A percentile compares a stretch with the other conserved stretches of the same genome.
These are phyloP conservation scores for Bipolaris gigantea DNA, from an alignment of 2,329 filamentous ascomycete species.

Conservation along the genomic window DNA sequence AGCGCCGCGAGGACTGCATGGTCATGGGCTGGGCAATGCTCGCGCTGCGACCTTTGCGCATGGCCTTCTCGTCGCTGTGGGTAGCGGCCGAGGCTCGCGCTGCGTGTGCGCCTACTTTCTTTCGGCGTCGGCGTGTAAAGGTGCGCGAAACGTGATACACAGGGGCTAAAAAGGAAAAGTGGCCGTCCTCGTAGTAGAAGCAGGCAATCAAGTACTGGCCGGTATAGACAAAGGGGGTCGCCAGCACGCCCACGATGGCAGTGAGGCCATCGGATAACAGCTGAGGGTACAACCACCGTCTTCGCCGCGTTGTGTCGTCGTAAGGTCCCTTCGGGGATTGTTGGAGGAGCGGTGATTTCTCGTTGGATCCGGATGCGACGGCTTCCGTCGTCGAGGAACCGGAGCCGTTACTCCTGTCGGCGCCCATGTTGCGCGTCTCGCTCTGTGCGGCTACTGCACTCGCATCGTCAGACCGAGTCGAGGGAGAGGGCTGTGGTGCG, in stretches of 20 bases:
- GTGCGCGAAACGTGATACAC: slow-evolving; percentile 64
- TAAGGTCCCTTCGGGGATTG: slow-evolving; percentile 30
- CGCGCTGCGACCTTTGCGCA: slow-evolving; percentile 35
- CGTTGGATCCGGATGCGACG: slow-evolving; percentile 52
- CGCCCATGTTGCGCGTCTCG: slow-evolving; percentile 39
- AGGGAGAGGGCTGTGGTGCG: slow-evolving; percentile 27
- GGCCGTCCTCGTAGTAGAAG: slow-evolving; percentile 80
- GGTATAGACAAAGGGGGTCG: slow-evolving; percentile 77
- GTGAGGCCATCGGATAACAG: slow-evolving; percentile 72
- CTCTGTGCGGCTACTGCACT: slow-evolving; percentile 34
- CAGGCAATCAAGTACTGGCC: slow-evolving; percentile 80
- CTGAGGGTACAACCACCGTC: slow-evolving; percentile 61
- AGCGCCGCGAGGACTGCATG: slow-evolving; percentile 42
- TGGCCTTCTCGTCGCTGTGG: slow-evolving; percentile 34
- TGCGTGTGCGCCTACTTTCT: slow-evolving; percentile 33
- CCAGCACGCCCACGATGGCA: slow-evolving; percentile 74
- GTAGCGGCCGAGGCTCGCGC: slow-evolving; percentile 31
- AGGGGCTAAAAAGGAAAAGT: slow-evolving; percentile 76
- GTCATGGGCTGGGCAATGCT: slow-evolving; percentile 26
- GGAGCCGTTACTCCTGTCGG: slow-evolving; percentile 21
- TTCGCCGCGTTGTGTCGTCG: slow-evolving; percentile 41
- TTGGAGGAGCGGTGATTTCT: slow-evolving; percentile 70
- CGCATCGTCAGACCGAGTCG: slow-evolving; percentile 39
- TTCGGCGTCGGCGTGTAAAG: slow-evolving; percentile 45
- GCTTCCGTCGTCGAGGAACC: slow-evolving; percentile 32